Base-by-base conservation (phyloP, 352 stramenopile species). In the Pseudoperonospora humuli region DNA sequence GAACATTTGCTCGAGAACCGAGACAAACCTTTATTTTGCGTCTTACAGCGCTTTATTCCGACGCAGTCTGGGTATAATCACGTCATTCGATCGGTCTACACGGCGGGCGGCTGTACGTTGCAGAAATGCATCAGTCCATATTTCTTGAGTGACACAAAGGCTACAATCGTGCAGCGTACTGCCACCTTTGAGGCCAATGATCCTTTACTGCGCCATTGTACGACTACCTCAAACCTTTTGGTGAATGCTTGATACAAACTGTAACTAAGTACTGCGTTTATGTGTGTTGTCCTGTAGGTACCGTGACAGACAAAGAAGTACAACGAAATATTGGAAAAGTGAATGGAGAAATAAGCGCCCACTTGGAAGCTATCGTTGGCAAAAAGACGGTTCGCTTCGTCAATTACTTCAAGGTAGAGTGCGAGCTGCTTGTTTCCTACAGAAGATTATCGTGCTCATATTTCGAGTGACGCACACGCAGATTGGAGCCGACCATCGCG, bases 41-140 rank as follows among this genome's bases (percentile, higher is more conserved):
- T 89, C 4, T n/a, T 89, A 20, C 74, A 89, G 49, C 64, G n/a
- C 9, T 86, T 83, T 35, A 54, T 89, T 3, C 69, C 70, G 7
- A 84, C 72, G 1, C 68, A 77, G 15, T 85, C 77, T 5, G 69
- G 74, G 18, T 86, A 83, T 52, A 86, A 89, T 39, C 75, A 86
- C 48, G 55, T 61, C 42, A 54, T 86, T 23, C 64, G 83, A 45
- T 73, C 63, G 7, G 58, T 84, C 10, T 85, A 82, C 45, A 84
- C 74, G 6, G 59, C 64, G n/a, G 74, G 86, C 23, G 63, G 39
- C 27, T 83, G 67, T 39, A 44, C 57, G 4, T 38, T 85, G 13
- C 65, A 71, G 28, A 86, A n/a, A 42, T 84, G 69, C 39, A 64
- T 86, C n/a, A 84, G 75, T 50, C 57, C 74, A 0, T 63, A 74